A percentile compares a stretch with the other conserved stretches of the same genome.
Conservation (phyloP, 208 protist species). For the Leishmania amazonensis region DNA sequence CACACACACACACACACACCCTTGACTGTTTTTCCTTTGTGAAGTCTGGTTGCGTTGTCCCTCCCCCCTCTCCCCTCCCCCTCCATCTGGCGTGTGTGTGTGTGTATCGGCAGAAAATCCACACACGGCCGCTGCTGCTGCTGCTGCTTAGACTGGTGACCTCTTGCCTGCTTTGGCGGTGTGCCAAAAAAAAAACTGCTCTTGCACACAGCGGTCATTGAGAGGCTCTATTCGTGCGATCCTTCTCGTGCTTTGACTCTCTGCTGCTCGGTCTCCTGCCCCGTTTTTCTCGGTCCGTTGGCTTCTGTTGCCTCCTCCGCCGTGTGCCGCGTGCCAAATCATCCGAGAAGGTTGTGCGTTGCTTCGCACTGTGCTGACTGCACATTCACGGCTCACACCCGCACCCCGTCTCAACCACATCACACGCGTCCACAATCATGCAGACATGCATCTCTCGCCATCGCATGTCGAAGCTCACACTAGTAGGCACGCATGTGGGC, state of each 20-base stretch:
- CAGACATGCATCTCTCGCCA: conserved; percentile 17
- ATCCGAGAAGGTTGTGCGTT: background rate
- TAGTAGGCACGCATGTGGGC: conserved; percentile 43
- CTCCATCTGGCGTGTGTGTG: too few relatives aligned
- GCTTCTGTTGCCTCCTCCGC: background rate
- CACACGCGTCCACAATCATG: background rate
- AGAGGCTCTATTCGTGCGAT: background rate
- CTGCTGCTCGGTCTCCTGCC: background rate
- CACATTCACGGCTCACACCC: background rate
- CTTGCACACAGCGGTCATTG: background rate
- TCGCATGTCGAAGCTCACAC: conserved; percentile 22
- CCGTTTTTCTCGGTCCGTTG: background rate
- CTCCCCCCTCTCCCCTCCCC: background rate
- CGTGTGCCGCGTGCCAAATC: background rate
- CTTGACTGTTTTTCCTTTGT: conserved; percentile 1
- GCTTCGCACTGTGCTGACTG: background rate
- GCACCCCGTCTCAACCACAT: background rate
- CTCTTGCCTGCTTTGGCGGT: background rate
- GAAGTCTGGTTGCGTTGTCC: background rate
- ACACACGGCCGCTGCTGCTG: background rate
- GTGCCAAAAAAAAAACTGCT: background rate
- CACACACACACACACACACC: background rate
- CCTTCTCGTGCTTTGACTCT: background rate
- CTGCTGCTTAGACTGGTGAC: background rate
- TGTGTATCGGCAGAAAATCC: background rate